Percentiles rank a stretch among this genome's conserved stretches.
Evolutionary conservation across 2,329 filamentous ascomycete genomes (phyloP).

Genomic region (Alternaria postmessia): DNA sequence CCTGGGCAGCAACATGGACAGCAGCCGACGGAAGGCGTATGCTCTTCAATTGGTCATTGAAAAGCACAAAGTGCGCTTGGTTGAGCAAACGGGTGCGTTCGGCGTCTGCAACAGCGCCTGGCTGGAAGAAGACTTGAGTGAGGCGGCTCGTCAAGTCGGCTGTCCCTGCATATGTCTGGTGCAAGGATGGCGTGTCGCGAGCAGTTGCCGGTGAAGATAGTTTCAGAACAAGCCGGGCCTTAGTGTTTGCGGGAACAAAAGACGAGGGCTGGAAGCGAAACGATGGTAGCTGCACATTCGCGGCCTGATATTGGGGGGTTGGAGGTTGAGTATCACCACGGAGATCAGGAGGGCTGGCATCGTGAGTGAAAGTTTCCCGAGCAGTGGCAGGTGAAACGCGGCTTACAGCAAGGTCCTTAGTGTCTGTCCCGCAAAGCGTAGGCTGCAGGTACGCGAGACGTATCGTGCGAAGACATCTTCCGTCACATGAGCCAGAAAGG

Average conservation of each 20-base stretch:
- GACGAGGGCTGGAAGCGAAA: conserved; percentile 29
- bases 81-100: conserved; percentile 11
- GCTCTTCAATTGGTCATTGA: conserved; percentile 25
- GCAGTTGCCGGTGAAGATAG: conserved; percentile 20
- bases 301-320: neutral
- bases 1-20: conserved; percentile 18
- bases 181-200: conserved; percentile 7
- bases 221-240: conserved; percentile 23
- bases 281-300: conserved; percentile 13
- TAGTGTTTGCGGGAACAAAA: conserved; percentile 27
- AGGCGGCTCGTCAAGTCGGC: conserved; percentile 13
- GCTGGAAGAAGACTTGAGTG: conserved; percentile 23
- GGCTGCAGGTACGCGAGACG: conserved; percentile 25
- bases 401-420: conserved; percentile 23
- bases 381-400: conserved; percentile 13
- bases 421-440: conserved; percentile 27
- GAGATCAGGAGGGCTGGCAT: conserved; percentile 13
- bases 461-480: conserved; percentile 26
- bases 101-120: conserved; percentile 13
- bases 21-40: conserved; percentile 21
- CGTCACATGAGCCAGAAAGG: conserved; percentile 20
- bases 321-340: conserved; percentile 7
- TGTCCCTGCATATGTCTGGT: conserved; percentile 11
- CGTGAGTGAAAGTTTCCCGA: conserved; percentile 15
- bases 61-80: conserved; percentile 26